Evolutionary conservation across 176 grass and related monocot genomes (phyloP), one percentile per base, ranked within the genome.

Genomic region (Aegilops tauschii): DNA sequence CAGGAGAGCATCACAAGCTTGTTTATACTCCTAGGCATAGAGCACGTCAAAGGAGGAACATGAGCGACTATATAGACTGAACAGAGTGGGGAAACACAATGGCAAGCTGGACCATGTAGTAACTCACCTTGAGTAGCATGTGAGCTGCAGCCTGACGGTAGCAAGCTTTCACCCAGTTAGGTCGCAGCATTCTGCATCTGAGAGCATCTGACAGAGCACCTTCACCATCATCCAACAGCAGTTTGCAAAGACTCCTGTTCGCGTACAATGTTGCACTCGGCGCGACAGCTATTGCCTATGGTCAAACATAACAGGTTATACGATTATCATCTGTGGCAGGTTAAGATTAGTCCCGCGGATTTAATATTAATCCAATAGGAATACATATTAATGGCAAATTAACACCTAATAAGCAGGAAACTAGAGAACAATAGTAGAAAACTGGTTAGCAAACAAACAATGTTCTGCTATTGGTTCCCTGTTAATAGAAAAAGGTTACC

Each of bases 171-270:
- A 14, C 29, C 66, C 85, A 81, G 0, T 74, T 21, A 44, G 85
- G 77, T 47, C 47, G 52, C 30, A 87, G 32, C 59, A 76, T 85
- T 31, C 82, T 79, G 58, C 82, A 87, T 29, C 52, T n/a, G 17
- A 76, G 37, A 49, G 85, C 86, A 77, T 91, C 90, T 36, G 67
- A 68, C 13, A 88, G 61, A 54, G 90, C 73, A 32, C 49, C 32
- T 66, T 87, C 81, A 9, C 86, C 86, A 67, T 91, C 86, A 61
- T 86, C 85, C 86, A 78, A 7, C 37, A 21, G 36, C 61, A 87
- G 61, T 78, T 71, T 88, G 36, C 90, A 91, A 8, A 85, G 65
- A 76, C 90, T 88, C 65, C 90, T 82, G 59, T 91, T 91, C 40
- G 86, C 73, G 25, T 84, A 85, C 14, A 88, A 0, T 12, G 59